Evolutionary conservation across 106 monocot genomes (phyloP), one percentile per base, ranked within the genome.

Genomic region (Agapanthus africanus): DNA sequence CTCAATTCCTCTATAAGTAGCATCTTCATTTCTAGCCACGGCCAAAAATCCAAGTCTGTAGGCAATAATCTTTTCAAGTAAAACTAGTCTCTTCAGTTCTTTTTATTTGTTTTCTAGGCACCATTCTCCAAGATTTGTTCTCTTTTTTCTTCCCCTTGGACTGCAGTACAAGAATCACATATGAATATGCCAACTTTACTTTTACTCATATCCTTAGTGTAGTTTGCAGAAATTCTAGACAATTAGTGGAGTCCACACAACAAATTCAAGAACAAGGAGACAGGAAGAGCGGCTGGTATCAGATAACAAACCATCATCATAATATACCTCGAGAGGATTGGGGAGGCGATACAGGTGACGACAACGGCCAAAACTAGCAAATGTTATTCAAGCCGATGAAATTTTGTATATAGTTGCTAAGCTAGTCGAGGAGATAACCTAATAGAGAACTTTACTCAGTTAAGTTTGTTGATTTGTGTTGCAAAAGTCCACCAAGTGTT

Each of bases 271-370:
- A 61, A 35, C 33, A 35, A 16, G 60, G 9, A 19, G 33, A 61
- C 6, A 35, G 60, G 60, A 35, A 16, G 35, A 61, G 35, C 19
- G 8, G 2, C 18, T 34, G n/a, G 4, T 4, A 61, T 35, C 34
- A 61, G 60, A 35, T 61, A 34, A 61, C 32, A 15, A 61, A n/a
- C 19, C n/a, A n/a, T n/a, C 60, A 61, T 61, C 32, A 61, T n/a
- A 35, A 35, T 35, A 61, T 61, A 61, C 60, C 60, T 35, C 60
- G 60, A 61, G 34, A 23, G 35, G 60, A 61, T 35, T 61, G 60
- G 60, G 60, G 60, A 61, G 32, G 46, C 2, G 46, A 54, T 54
- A 28, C 27, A 54, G 54, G 54, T 6, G 54, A 33, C 8, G 19
- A 34, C 32, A 18, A 35, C 23, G 19, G 11, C 19, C 15, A 61